Evolutionary conservation across 345 rosid genomes (phyloP).

Genomic region (Pistacia integerrima): DNA sequence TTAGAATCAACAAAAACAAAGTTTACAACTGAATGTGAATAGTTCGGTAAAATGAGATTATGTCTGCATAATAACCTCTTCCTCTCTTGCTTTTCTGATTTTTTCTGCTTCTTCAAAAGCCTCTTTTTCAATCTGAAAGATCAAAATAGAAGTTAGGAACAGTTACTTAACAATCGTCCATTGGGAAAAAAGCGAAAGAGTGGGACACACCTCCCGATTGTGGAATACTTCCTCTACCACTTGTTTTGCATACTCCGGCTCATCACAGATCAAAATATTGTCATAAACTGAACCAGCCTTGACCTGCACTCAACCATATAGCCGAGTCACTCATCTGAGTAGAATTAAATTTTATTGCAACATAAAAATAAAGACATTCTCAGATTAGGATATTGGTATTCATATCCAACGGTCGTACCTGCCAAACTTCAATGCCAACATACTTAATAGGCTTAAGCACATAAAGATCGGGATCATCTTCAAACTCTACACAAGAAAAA

Average conservation of each 20-base stretch:
- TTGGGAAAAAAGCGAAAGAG: neutral
- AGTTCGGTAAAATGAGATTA: neutral
- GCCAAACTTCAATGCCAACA: constrained; percentile 59
- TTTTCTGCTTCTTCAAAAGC: constrained; percentile 50
- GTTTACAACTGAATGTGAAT: neutral
- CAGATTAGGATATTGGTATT: neutral
- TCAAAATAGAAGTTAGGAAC: constrained; percentile 8
- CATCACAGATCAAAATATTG: constrained; percentile 47
- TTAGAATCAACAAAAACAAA: neutral
- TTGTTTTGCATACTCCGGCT: constrained; percentile 50
- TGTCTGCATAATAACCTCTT: constrained; percentile 36
- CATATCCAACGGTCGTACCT: constrained; percentile 27
- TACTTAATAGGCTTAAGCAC: constrained; percentile 52
- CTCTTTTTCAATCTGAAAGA: constrained; percentile 49
- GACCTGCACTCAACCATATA: constrained; percentile 34
- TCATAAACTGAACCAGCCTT: constrained; percentile 52
- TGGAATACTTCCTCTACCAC: constrained; percentile 40
- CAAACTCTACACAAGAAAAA: constrained; percentile 39
- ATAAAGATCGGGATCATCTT: constrained; percentile 58
- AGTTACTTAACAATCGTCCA: neutral
- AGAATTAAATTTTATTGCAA: neutral
- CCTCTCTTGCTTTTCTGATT: constrained; percentile 41
- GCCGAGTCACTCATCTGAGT: neutral
- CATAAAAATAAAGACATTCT: neutral
- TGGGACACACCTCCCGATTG: constrained; percentile 42